Conservation (phyloP, 768 basidiomycete genomes). For the Termitomyces sp. region DNA sequence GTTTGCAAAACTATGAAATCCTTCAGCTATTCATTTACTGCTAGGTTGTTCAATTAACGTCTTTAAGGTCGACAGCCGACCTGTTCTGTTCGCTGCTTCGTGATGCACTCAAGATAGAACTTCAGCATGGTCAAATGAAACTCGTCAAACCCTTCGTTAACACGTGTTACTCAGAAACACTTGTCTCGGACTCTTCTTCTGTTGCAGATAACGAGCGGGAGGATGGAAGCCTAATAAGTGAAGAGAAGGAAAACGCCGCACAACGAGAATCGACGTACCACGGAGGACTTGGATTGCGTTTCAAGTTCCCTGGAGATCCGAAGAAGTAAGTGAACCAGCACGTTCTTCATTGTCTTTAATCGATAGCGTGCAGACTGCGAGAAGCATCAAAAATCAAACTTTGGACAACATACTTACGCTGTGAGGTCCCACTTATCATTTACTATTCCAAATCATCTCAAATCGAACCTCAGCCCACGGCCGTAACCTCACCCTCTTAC, state of each 20-base stretch:
- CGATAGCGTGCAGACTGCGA: conserved; percentile 47
- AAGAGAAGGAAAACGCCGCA: conserved; percentile 42
- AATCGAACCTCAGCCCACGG: conserved; percentile 63
- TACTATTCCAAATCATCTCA: conserved; percentile 1
- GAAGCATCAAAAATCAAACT: conserved; percentile 94
- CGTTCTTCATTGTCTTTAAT: background rate
- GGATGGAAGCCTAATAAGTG: conserved; percentile 56
- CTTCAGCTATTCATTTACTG: conserved; percentile 2
- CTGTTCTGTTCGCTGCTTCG: conserved; percentile 87
- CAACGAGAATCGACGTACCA: conserved; percentile 54
- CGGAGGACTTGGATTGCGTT: conserved; percentile 74
- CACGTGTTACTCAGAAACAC: conserved; percentile 92
- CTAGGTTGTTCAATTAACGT: conserved; percentile 91
- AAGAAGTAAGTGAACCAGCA: conserved; percentile 58
- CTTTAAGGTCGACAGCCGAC: conserved; percentile 88
- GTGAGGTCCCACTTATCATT: conserved; percentile 34
- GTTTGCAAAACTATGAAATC: background rate
- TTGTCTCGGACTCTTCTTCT: conserved; percentile 52
- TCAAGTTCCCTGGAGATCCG: conserved; percentile 89
- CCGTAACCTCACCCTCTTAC: conserved; percentile 88
- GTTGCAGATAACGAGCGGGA: conserved; percentile 64
- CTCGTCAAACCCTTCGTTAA: conserved; percentile 83
- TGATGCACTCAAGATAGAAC: conserved; percentile 82
- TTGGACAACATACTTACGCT: conserved; percentile 83
- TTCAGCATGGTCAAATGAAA: conserved; percentile 93